Evolutionary conservation across 1,284 basidiomycete species (phyloP).

Genomic region (Boletus albobrunnescens): DNA sequence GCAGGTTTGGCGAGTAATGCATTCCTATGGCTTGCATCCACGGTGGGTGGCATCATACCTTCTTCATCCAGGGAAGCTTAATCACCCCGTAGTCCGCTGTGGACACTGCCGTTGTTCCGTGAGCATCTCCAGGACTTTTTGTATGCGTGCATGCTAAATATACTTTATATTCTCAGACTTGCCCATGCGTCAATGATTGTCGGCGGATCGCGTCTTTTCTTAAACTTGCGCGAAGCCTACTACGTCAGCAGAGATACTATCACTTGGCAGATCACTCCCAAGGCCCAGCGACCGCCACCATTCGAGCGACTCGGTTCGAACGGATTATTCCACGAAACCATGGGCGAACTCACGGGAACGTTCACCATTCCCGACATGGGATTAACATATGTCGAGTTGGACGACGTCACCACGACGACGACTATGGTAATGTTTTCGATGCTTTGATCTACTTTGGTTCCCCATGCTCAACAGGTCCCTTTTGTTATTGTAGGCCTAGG

Average conservation of each 20-base stretch:
- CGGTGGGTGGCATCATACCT: neutral
- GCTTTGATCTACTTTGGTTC: neutral
- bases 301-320: neutral
- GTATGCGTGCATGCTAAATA: neutral
- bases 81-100: neutral
- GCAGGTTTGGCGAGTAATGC: slow-evolving; percentile 3
- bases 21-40: slow-evolving; percentile 1
- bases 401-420: neutral
- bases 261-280: neutral
- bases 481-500: neutral
- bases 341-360: slow-evolving; percentile 1
- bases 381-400: slow-evolving; percentile 1
- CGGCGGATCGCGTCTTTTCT: slow-evolving; percentile 2
- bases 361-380: slow-evolving; percentile 1
- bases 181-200: slow-evolving; percentile 4
- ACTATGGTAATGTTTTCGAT: neutral
- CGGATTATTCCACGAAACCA: neutral
- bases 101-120: slow-evolving; percentile 2
- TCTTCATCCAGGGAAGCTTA: neutral
- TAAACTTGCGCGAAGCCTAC: slow-evolving; percentile 4
- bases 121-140: neutral
- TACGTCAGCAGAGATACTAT: neutral
- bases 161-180: neutral
- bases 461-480: neutral
- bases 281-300: neutral